Evolutionary conservation across 2,329 filamentous ascomycete species (phyloP).

Genomic region (Fusarium incarnatum): DNA sequence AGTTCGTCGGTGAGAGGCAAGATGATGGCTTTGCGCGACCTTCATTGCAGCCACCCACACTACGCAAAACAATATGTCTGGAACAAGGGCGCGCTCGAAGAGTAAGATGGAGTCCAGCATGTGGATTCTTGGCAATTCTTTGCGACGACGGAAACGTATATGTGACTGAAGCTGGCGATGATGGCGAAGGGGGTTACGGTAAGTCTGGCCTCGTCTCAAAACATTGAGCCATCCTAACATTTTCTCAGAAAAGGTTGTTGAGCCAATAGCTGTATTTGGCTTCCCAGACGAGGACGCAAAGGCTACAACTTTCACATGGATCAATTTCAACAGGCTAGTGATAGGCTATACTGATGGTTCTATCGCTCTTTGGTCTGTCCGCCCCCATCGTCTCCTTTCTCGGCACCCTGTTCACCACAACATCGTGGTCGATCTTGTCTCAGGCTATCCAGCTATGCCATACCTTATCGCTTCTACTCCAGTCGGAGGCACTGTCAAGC

Average conservation of each 20-base stretch:
- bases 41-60: slow-evolving; percentile 52
- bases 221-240: slow-evolving; percentile 38
- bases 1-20: slow-evolving; percentile 52
- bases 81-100: slow-evolving; percentile 63
- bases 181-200: slow-evolving; percentile 56
- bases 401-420: slow-evolving; percentile 66
- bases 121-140: slow-evolving; percentile 61
- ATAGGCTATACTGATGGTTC: slow-evolving; percentile 69
- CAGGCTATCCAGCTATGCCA: slow-evolving; percentile 67
- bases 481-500: slow-evolving; percentile 63
- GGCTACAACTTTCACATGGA: slow-evolving; percentile 67
- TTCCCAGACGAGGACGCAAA: slow-evolving; percentile 61
- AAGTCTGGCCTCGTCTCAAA: slow-evolving; percentile 13
- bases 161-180: slow-evolving; percentile 57
- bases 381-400: slow-evolving; percentile 61
- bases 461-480: slow-evolving; percentile 67
- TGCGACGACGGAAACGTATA: slow-evolving; percentile 64
- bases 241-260: slow-evolving; percentile 57
- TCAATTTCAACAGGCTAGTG: slow-evolving; percentile 65
- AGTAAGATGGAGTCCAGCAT: slow-evolving; percentile 66
- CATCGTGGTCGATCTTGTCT: slow-evolving; percentile 65
- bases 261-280: slow-evolving; percentile 58
- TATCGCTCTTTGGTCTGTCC: slow-evolving; percentile 67
- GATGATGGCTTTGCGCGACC: slow-evolving; percentile 50
- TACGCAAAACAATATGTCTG: slow-evolving; percentile 60